Conservation (phyloP, 192 early-diverging fungal genomes). For the Kickxella alabastrina region DNA sequence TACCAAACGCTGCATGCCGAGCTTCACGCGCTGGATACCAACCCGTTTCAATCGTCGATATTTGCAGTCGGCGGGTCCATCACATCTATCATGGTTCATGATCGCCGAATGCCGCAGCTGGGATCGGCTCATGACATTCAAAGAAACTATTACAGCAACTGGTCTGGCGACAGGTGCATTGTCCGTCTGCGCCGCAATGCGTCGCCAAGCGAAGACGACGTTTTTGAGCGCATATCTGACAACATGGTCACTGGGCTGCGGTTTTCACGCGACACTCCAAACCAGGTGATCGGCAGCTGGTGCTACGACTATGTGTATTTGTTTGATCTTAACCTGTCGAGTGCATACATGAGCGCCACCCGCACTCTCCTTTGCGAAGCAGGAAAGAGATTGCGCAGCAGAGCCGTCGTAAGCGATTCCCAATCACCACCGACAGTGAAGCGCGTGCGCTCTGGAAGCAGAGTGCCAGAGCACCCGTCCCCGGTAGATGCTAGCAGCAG, state of each 20-base stretch:
- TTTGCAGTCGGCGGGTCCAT: conserved; percentile 61
- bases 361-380: not conserved
- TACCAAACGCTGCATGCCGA: conserved; percentile 48
- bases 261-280: conserved; percentile 31
- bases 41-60: conserved; percentile 46
- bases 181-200: conserved; percentile 24
- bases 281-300: conserved; percentile 58
- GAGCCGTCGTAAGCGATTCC: not conserved
- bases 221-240: conserved; percentile 19
- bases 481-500: too few species aligned
- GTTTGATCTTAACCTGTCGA: conserved; percentile 52
- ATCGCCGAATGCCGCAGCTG: conserved; percentile 45
- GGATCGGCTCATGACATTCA: too few species aligned
- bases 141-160: conserved; percentile 4
- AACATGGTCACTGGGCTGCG: conserved; percentile 39
- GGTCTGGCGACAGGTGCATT: conserved; percentile 34
- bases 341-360: conserved; percentile 14
- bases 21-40: conserved; percentile 51
- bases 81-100: conserved; percentile 48
- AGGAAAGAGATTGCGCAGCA: not conserved
- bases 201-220: not conserved
- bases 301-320: conserved; percentile 54
- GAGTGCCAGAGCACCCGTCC: too few species aligned
- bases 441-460: conserved; percentile 16
- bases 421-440: conserved; percentile 1